A percentile compares a stretch with the other conserved stretches of the same genome.
These are phyloP conservation scores for Tagetes patula DNA, from an alignment of 129 eudicot species.

Conservation along the genomic window DNA sequence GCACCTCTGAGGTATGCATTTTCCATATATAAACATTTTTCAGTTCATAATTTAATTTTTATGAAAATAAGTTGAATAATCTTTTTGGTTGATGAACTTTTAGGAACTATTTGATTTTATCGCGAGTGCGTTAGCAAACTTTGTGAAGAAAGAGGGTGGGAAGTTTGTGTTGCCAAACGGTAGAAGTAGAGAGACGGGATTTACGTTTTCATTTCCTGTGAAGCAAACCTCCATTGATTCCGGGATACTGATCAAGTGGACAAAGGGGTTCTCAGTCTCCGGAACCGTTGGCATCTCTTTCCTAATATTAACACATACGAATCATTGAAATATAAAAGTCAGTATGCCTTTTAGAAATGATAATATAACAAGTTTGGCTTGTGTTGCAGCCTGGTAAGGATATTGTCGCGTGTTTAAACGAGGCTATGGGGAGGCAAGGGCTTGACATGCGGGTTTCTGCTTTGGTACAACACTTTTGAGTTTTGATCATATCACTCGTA, in stretches of 20 bases:
- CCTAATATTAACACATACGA: not conserved
- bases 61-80: no score
- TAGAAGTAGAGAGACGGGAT: constrained; percentile 74
- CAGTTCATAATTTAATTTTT: not conserved
- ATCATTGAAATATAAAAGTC: not conserved
- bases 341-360: not conserved
- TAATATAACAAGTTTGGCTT: constrained; percentile 12
- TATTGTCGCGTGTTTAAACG: constrained; percentile 67
- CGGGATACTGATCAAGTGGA: constrained; percentile 83
- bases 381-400: constrained; percentile 67
- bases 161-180: constrained; percentile 50
- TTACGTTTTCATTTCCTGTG: constrained; percentile 87
- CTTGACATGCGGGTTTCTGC: constrained; percentile 79
- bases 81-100: constrained; percentile 2
- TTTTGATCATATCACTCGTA: not conserved
- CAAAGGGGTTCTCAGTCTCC: constrained; percentile 81
- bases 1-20: constrained; percentile 62
- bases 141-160: constrained; percentile 62
- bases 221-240: constrained; percentile 77
- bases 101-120: constrained; percentile 83
- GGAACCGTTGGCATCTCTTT: constrained; percentile 58
- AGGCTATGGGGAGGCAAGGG: constrained; percentile 79
- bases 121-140: constrained; percentile 66
- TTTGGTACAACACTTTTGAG: constrained; percentile 43
- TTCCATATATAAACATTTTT: not conserved